Conservation (phyloP, 192 early-diverging fungal genomes). For the Coemansia sp. region DNA sequence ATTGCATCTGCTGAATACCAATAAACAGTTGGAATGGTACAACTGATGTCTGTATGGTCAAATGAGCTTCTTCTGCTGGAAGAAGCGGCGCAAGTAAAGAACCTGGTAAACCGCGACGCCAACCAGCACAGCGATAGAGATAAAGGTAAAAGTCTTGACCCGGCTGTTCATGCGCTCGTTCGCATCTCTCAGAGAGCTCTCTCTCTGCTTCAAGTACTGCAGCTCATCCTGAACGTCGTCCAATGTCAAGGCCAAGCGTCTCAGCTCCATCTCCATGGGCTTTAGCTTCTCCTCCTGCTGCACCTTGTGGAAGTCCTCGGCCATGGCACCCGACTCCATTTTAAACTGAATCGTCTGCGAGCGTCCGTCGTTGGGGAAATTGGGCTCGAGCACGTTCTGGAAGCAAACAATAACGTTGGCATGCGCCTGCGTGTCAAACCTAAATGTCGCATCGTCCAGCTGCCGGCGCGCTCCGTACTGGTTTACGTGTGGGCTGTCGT, state of each 20-base stretch:
- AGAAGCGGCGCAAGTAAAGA: conserved; percentile 82
- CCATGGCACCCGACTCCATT: conserved; percentile 85
- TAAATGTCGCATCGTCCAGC: conserved; percentile 65
- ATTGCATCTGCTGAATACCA: not conserved
- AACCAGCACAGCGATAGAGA: conserved; percentile 77
- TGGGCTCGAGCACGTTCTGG: conserved; percentile 68
- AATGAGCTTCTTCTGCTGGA: conserved; percentile 89
- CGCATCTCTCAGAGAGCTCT: conserved; percentile 83
- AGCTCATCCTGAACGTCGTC: conserved; percentile 84
- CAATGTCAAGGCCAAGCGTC: conserved; percentile 75
- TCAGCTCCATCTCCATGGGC: conserved; percentile 89
- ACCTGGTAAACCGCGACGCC: conserved; percentile 78
- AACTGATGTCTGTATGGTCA: conserved; percentile 11
- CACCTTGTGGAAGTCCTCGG: conserved; percentile 72
- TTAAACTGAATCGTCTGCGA: conserved; percentile 72
- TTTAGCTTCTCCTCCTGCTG: conserved; percentile 78
- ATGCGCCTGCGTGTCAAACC: conserved; percentile 86
- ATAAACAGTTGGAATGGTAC: not conserved
- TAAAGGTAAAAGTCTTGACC: conserved; percentile 69
- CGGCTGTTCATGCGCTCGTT: conserved; percentile 94
- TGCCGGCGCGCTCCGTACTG: conserved; percentile 71
- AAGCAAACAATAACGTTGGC: conserved; percentile 87
- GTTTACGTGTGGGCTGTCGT: conserved; percentile 71
- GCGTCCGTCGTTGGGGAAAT: conserved; percentile 51
- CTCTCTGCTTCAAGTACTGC: conserved; percentile 80